phyloP scores from a whole-genome alignment of 306 rosid species.

The Aeschynomene evenia region DNA sequence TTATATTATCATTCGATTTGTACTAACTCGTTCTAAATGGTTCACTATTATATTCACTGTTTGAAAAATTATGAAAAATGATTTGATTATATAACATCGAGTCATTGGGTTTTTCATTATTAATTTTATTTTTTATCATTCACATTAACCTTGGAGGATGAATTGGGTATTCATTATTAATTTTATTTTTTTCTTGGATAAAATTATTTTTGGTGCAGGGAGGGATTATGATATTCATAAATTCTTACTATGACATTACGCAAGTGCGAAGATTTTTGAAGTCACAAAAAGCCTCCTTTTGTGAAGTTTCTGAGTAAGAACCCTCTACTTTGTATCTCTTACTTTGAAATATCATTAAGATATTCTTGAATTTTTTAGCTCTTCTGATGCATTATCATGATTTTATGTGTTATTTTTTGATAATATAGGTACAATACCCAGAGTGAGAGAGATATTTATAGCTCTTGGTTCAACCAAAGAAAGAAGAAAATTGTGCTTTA shows the following conservation, averaged over 20 bases:
- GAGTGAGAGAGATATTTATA: conserved; percentile 71
- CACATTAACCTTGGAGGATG: too few relatives aligned
- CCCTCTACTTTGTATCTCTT: too few relatives aligned
- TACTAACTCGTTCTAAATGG: too few relatives aligned
- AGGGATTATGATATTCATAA: conserved; percentile 78
- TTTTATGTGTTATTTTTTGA: conserved; percentile 21
- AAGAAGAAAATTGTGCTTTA: conserved; percentile 76
- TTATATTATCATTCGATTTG: too few relatives aligned
- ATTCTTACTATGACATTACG: conserved; percentile 76
- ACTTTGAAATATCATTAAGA: not conserved
- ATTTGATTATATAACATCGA: too few relatives aligned
- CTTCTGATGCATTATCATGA: conserved; percentile 5
- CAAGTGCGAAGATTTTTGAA: conserved; percentile 79
- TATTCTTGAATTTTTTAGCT: not conserved
- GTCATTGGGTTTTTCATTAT: too few relatives aligned
- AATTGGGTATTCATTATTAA: not conserved
- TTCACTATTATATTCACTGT: too few relatives aligned
- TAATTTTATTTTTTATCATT: too few relatives aligned
- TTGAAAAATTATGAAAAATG: too few relatives aligned
- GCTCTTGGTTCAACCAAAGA: conserved; percentile 85
- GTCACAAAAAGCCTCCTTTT: conserved; percentile 80
- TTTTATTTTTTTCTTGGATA: not conserved
- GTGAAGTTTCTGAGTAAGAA: conserved; percentile 95
- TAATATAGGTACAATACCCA: conserved; percentile 76
- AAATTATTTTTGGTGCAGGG: conserved; percentile 63